phyloP scores from a whole-genome alignment of 768 basidiomycete genomes.

The Termitomyces sp. region DNA sequence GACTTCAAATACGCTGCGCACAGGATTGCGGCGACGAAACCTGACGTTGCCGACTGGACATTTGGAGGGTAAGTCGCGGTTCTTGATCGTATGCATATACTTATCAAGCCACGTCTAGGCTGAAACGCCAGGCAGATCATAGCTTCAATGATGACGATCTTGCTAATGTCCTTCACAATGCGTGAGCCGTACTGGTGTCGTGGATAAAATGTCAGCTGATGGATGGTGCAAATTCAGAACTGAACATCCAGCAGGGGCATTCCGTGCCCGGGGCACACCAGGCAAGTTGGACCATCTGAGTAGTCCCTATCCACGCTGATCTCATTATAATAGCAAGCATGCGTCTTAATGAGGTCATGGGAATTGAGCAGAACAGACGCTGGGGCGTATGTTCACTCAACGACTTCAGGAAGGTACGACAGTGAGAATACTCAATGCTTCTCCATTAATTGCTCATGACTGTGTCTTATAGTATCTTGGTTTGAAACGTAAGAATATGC shows the following conservation, averaged over 20 bases:
- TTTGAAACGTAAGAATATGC: conserved; percentile 51
- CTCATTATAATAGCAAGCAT: conserved; percentile 38
- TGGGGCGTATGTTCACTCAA: conserved; percentile 87
- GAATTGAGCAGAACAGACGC: conserved; percentile 65
- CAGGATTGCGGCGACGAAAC: conserved; percentile 33
- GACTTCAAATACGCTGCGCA: conserved; percentile 49
- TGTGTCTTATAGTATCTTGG: conserved; percentile 55
- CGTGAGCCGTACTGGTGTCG: conserved; percentile 36
- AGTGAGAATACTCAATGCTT: not conserved
- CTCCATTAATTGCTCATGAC: not conserved
- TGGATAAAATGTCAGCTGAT: not conserved
- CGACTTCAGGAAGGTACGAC: conserved; percentile 64
- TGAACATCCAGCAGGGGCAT: conserved; percentile 64
- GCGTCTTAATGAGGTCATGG: conserved; percentile 80
- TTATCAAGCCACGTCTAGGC: conserved; percentile 24
- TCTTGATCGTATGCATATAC: not conserved
- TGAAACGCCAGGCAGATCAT: conserved; percentile 56
- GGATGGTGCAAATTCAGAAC: conserved; percentile 36
- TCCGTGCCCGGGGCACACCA: conserved; percentile 75
- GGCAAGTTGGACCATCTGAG: conserved; percentile 18
- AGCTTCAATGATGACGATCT: conserved; percentile 68
- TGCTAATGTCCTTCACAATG: conserved; percentile 57
- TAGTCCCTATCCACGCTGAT: not conserved
- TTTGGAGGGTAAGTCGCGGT: conserved; percentile 47
- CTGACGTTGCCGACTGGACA: conserved; percentile 57